A percentile compares a stretch with the other conserved stretches of the same genome.
phyloP scores from a whole-genome alignment of 345 rosid genomes.

The Rhizophora apiculata region DNA sequence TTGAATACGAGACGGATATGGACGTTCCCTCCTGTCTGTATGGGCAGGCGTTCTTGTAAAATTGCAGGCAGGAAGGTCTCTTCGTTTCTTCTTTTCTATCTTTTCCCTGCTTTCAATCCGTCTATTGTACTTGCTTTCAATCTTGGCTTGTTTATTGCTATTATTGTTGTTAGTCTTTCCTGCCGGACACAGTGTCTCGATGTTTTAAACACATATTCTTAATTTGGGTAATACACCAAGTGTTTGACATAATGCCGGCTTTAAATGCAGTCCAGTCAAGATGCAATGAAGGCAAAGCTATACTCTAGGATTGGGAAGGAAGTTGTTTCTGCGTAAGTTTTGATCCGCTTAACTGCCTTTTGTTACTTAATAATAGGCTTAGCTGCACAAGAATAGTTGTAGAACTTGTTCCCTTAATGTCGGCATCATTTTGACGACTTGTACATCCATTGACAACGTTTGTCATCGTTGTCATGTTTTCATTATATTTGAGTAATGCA shows the following conservation, averaged over 20 bases:
- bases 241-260: conserved; percentile 37
- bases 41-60: conserved; percentile 89
- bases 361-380: background rate
- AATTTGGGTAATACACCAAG: conserved; percentile 7
- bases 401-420: too few species aligned
- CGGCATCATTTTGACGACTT: too few species aligned
- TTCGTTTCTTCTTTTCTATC: background rate
- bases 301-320: conserved; percentile 80
- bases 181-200: background rate
- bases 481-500: conserved; percentile 29
- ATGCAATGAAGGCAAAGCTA: conserved; percentile 80
- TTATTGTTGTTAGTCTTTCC: background rate
- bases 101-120: background rate
- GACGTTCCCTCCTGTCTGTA: conserved; percentile 62
- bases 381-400: too few species aligned
- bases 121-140: background rate
- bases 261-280: conserved; percentile 65
- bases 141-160: background rate
- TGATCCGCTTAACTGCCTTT: conserved; percentile 13
- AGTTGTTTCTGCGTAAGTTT: conserved; percentile 86
- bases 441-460: background rate
- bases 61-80: conserved; percentile 86
- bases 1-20: conserved; percentile 44
- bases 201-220: too few species aligned
- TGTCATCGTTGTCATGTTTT: background rate